phyloP scores from a whole-genome alignment of 1,284 basidiomycete genomes.

The Apiotrichum domesticum region DNA sequence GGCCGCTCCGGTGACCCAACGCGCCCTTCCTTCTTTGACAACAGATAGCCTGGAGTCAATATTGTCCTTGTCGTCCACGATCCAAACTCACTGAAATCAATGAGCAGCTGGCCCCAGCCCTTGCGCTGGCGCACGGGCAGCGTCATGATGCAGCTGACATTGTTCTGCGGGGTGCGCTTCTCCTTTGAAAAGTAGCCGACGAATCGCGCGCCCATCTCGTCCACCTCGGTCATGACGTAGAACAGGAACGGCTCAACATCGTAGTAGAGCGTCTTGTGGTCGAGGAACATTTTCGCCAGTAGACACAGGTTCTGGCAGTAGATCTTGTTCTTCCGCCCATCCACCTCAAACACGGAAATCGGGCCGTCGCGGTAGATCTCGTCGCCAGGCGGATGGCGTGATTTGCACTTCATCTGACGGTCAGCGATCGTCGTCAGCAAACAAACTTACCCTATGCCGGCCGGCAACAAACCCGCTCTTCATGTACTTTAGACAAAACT shows the following conservation, averaged over 20 bases:
- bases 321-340: slow-evolving; percentile 98
- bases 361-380: slow-evolving; percentile 91
- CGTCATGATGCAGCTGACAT: slow-evolving; percentile 99
- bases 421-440: background rate
- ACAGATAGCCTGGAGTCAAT: slow-evolving; percentile 67
- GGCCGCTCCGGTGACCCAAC: slow-evolving; percentile 89
- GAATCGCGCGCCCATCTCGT: slow-evolving; percentile 85
- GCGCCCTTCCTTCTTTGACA: slow-evolving; percentile 89
- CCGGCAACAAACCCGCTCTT: slow-evolving; percentile 84
- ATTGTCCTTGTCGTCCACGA: too few relatives aligned
- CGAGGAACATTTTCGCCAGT: slow-evolving; percentile 97
- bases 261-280: slow-evolving; percentile 99
- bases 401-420: slow-evolving; percentile 83
- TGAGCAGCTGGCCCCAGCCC: slow-evolving; percentile 90
- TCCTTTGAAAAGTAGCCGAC: slow-evolving; percentile 99
- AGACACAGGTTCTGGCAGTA: slow-evolving; percentile 99
- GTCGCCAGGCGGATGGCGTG: slow-evolving; percentile 90
- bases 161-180: slow-evolving; percentile 91
- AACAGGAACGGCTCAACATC: slow-evolving; percentile 99
- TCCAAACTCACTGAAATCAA: slow-evolving; percentile 83
- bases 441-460: slow-evolving; percentile 68
- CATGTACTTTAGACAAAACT: slow-evolving; percentile 98
- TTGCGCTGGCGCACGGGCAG: slow-evolving; percentile 88
- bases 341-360: slow-evolving; percentile 94
- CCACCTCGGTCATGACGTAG: slow-evolving; percentile 91